phyloP scores from a whole-genome alignment of 495 filamentous ascomycete species.

The Bryoglossum gracile region DNA sequence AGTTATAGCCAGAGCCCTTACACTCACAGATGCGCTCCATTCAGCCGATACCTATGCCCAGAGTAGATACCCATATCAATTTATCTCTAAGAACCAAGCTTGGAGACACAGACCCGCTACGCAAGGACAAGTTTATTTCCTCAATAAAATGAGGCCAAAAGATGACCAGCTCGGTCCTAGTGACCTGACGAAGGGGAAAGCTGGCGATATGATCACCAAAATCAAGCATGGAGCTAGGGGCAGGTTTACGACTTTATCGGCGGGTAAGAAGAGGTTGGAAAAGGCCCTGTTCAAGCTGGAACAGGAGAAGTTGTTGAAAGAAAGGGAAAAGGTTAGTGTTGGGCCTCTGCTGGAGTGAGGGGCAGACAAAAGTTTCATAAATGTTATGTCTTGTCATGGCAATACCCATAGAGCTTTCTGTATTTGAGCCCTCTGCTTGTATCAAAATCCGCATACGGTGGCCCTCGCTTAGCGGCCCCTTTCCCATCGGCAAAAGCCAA shows the following conservation, averaged over 20 bases:
- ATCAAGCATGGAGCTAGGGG: conserved; percentile 75
- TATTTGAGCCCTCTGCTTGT: neutral
- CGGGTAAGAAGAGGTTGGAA: conserved; percentile 38
- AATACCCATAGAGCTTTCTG: conserved; percentile 5
- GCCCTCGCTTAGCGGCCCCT: too few species aligned
- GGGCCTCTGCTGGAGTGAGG: conserved; percentile 46
- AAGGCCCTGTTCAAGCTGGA: conserved; percentile 34
- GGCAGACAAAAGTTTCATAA: neutral
- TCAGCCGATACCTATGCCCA: conserved; percentile 76
- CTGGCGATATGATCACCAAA: conserved; percentile 90
- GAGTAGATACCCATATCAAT: conserved; percentile 48
- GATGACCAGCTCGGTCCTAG: conserved; percentile 45
- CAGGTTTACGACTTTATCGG: conserved; percentile 49
- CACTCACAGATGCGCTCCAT: conserved; percentile 65
- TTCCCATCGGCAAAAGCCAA: too few species aligned
- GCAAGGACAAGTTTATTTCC: conserved; percentile 56
- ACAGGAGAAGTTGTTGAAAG: conserved; percentile 34
- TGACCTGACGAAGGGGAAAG: conserved; percentile 70
- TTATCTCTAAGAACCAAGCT: conserved; percentile 48
- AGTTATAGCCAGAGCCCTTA: conserved; percentile 48
- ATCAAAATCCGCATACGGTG: neutral
- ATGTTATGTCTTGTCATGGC: conserved; percentile 5
- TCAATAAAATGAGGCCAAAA: conserved; percentile 58
- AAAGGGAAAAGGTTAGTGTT: conserved; percentile 52
- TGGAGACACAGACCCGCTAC: conserved; percentile 69